Evolutionary conservation across 2,329 filamentous ascomycete genomes (phyloP).

Genomic region (Penicillium olsonii): DNA sequence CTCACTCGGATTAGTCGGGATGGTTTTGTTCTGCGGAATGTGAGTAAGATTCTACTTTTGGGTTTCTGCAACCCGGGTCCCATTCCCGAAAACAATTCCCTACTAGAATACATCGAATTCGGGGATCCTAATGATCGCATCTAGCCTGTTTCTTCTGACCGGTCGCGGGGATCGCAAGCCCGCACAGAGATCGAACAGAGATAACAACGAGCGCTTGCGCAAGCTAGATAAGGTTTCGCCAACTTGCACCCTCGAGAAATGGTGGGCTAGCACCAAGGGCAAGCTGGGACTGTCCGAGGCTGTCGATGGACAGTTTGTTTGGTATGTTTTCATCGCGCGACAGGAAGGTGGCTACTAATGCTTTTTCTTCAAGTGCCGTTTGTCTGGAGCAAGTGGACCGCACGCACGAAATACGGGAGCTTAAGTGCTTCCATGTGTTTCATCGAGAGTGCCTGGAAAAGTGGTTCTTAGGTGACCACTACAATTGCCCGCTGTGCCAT

Average conservation of each 20-base stretch:
- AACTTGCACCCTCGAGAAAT: slow-evolving; percentile 38
- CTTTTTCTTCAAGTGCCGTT: slow-evolving; percentile 30
- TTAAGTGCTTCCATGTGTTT: slow-evolving; percentile 43
- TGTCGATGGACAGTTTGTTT: slow-evolving; percentile 38
- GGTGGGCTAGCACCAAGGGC: slow-evolving; percentile 38
- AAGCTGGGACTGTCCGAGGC: slow-evolving; percentile 35
- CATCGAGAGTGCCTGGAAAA: slow-evolving; percentile 43
- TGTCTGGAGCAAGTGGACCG: slow-evolving; percentile 41
- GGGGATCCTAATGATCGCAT: background rate
- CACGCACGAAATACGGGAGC: slow-evolving; percentile 38
- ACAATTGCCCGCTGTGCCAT: slow-evolving; percentile 42
- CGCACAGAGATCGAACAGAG: slow-evolving; percentile 23
- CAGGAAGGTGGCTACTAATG: background rate
- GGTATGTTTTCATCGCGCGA: slow-evolving; percentile 29
- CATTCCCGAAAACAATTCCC: slow-evolving; percentile 2
- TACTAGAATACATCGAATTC: slow-evolving; percentile 6
- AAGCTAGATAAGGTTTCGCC: slow-evolving; percentile 40
- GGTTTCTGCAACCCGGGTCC: background rate
- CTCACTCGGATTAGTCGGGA: slow-evolving; percentile 32
- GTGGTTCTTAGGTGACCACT: slow-evolving; percentile 43
- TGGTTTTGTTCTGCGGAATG: slow-evolving; percentile 36
- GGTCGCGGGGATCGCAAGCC: slow-evolving; percentile 32
- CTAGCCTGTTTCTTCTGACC: slow-evolving; percentile 35
- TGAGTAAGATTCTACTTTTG: slow-evolving; percentile 18
- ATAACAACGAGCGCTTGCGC: slow-evolving; percentile 33